Base-by-base conservation (phyloP, 2,329 filamentous ascomycete species). In the Cladophialophora yegresii region DNA sequence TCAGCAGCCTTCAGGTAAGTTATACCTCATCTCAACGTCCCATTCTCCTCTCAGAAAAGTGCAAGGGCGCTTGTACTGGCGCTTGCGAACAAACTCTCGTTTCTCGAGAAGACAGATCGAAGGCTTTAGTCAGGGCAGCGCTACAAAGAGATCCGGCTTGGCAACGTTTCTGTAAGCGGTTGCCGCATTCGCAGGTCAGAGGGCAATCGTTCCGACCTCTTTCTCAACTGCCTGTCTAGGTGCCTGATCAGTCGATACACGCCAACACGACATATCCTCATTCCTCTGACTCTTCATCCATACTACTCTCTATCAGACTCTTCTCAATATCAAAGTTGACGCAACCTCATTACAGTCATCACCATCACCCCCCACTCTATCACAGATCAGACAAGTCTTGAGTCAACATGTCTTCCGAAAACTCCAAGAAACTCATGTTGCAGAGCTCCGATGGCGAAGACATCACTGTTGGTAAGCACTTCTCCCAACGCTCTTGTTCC, bases 401-500 rank as follows among this genome's bases (percentile, higher is more conserved):
- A 45, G 54, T 67, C 70, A 71, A 53, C 28, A 73, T 73, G 71
- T 65, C 73, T 57, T 67, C 70, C 12, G 57, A 59, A 16, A 59
- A 50, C 45, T 59, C 57, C 13, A 67, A 71, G 55, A 68, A 69
- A 12, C 79, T 85, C 65, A 82, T 75, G 55, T 77, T 85, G 20
- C 74, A 79, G 69, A 81, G 79, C 74, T 84, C 82, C 56, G 83
- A 85, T 75, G 76, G 77, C 59, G 78, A 78, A 53, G 75, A 79
- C 33, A 78, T 85, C 65, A 69, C 73, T 12, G 81, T 85, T 69
- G 82, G 83, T 85, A 78, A 72, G 82, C 77, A 54, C 40, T 30
- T 30, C 13, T 30, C n/a, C 30, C 47, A 32, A 45, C 56, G 22
- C 26, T 40, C 8, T 53, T 55, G 36, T 7, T 8, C 59, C 56